Evolutionary conservation across 2,329 filamentous ascomycete genomes (phyloP).

Genomic region (Cladosporium sp.): DNA sequence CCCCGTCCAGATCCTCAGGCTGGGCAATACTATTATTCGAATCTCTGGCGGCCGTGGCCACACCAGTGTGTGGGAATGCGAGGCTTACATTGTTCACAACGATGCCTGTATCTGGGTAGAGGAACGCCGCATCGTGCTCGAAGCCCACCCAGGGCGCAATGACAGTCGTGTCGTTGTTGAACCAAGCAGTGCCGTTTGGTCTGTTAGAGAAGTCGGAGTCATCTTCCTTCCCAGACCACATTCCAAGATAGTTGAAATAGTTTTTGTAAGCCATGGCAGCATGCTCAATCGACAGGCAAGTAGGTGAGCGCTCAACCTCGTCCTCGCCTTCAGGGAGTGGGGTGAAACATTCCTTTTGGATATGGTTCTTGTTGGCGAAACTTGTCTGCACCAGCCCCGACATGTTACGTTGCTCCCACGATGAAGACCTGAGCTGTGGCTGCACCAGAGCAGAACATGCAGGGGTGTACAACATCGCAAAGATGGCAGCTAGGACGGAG

Average conservation of each 20-base stretch:
- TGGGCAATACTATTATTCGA: slow-evolving; percentile 68
- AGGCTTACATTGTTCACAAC: slow-evolving; percentile 76
- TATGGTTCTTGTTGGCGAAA: slow-evolving; percentile 65
- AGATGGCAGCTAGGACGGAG: slow-evolving; percentile 64
- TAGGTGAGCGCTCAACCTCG: slow-evolving; percentile 45
- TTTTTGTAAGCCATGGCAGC: slow-evolving; percentile 72
- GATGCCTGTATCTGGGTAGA: slow-evolving; percentile 48
- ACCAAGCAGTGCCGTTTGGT: slow-evolving; percentile 62
- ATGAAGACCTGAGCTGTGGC: slow-evolving; percentile 66
- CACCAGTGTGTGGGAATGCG: slow-evolving; percentile 73
- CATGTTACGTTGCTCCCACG: slow-evolving; percentile 53
- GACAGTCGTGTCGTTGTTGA: slow-evolving; percentile 74
- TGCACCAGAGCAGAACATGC: slow-evolving; percentile 75
- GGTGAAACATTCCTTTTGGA: slow-evolving; percentile 60
- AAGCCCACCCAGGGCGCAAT: slow-evolving; percentile 58
- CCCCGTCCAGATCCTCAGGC: slow-evolving; percentile 60
- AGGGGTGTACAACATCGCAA: slow-evolving; percentile 73
- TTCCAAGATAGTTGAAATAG: slow-evolving; percentile 55
- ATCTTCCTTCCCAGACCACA: slow-evolving; percentile 42
- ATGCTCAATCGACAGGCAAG: slow-evolving; percentile 70
- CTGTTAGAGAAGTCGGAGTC: slow-evolving; percentile 45
- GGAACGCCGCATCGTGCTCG: slow-evolving; percentile 37
- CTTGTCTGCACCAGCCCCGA: slow-evolving; percentile 60
- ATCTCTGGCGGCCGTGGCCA: slow-evolving; percentile 66
- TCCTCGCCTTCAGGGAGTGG: slow-evolving; percentile 56